phyloP scores from a whole-genome alignment of 2,329 filamentous ascomycete genomes.

The Colletotrichum echinochloae region DNA sequence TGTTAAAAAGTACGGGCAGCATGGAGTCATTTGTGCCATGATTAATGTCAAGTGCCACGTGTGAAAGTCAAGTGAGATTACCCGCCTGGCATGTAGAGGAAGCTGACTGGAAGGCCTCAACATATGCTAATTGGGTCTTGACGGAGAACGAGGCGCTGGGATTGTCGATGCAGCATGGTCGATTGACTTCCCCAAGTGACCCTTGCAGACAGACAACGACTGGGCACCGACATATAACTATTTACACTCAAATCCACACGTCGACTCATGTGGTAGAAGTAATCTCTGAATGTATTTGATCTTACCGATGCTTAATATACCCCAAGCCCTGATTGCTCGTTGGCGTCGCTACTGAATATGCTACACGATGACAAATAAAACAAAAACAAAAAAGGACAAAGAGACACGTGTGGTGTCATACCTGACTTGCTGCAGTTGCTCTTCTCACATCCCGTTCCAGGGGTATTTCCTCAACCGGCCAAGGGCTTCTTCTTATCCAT shows the following conservation, averaged over 20 bases:
- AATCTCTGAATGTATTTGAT: background rate
- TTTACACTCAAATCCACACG: background rate
- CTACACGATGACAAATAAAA: constrained; percentile 30
- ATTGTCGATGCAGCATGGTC: too few species aligned
- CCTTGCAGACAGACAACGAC: too few species aligned
- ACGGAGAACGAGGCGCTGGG: too few species aligned
- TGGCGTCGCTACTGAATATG: constrained; percentile 37
- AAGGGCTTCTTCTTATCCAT: constrained; percentile 67
- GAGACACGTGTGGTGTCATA: constrained; percentile 39
- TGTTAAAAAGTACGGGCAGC: too few species aligned
- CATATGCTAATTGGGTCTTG: too few species aligned
- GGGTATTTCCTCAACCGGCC: constrained; percentile 30
- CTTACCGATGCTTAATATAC: constrained; percentile 30
- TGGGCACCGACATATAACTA: too few species aligned
- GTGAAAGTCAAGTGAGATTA: too few species aligned
- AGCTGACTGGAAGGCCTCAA: too few species aligned
- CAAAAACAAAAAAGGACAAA: constrained; percentile 2
- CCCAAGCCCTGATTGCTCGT: constrained; percentile 38
- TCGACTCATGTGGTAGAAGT: background rate
- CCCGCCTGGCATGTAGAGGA: too few species aligned
- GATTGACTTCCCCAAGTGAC: too few species aligned
- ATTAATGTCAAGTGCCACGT: too few species aligned
- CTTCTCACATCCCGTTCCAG: constrained; percentile 22
- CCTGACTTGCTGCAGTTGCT: constrained; percentile 29
- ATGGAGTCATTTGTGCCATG: too few species aligned